Base-by-base conservation (phyloP, 257 asterid genomes). In the Ocimum tenuiflorum region DNA sequence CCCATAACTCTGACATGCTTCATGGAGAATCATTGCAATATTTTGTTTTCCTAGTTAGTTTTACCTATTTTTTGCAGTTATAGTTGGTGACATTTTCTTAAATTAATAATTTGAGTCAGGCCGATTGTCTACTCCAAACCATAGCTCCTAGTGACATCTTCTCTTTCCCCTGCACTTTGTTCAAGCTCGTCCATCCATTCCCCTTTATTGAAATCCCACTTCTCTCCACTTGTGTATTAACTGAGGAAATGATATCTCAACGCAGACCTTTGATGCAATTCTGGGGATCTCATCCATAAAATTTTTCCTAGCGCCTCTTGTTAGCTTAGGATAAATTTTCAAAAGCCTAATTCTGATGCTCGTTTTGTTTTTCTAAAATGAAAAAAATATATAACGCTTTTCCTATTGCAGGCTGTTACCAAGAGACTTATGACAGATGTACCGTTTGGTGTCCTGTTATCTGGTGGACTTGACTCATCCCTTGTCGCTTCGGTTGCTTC, bases 341-440 rank as follows among this genome's bases (percentile, higher is more conserved):
- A n/a, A 29, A 57, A 6, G 27, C 59, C 46, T 45, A 36, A 20
- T n/a, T 20, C 36, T 52, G 50, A 66, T 45, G 20, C 47, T 54
- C 22, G 38, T 23, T 12, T 59, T 60, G 36, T 38, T 59, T 39
- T 59, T 12, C 8, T 19, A 3, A 18, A 59, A 59, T 55, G 14
- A 19, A 59, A 18, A 1, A 12, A 38, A 5, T 11, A 38, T 31
- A 23, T 43, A 27, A 48, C 74, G 63, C 27, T 68, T 43, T 50
- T 67, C 38, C 65, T 68, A 63, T 76, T 77, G 69, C 77, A 94
- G 99, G 97, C 97, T 77, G 97, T 94, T 66, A 71, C 76, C 50
- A 94, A 94, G 88, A 82, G 99, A 80, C 94, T 90, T 47, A 94
- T 90, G 99, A 80, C 99, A 38, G 97, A 94, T 82, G 99, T 94